Base-by-base conservation (phyloP, 495 filamentous ascomycete species). In the Tuber aestivum region DNA sequence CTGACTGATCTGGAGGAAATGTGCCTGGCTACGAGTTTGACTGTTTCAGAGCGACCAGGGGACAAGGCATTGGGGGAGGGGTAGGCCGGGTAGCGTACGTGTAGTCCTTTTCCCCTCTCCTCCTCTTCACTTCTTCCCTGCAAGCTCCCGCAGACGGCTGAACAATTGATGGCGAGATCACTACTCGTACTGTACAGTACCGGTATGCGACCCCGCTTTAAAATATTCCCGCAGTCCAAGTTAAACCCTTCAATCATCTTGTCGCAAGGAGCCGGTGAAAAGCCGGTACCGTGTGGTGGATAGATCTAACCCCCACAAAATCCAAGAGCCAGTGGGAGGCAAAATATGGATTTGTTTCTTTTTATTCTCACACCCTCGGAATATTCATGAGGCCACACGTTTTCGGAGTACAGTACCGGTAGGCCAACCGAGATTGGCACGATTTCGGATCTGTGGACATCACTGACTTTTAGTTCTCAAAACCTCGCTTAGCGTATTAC, bases 151-250 rank as follows among this genome's bases (percentile, higher is more conserved):
- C 56, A 18, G 5, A 69, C 32, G 72, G 75, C 78, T 78, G 70
- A 71, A 35, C 27, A 79, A 74, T 78, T 65, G 78, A 78, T 79
- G 78, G 72, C 69, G 56, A 72, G 69, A 74, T 74, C 35, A 48
- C 70, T 71, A 48, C 44, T 21, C n/a, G n/a, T n/a, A n/a, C n/a
- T n/a, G n/a, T n/a, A n/a, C n/a, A n/a, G n/a, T n/a, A n/a, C n/a
- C n/a, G n/a, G 44, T 48, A 78, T 61, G 70, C 72, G 72, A 38
- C 56, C 78, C 78, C 78, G 70, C 72, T 69, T 65, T 20, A 20
- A 65, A 35, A 65, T 65, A 65, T 65, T 65, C 41, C 27, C 65
- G 27, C 50, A 77, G 65, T 68, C 27, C 56, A 73, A 65, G 72
- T 70, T 56, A 27, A 40, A 72, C 74, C 78, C 69, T 76, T 72